Conservation (phyloP, 257 asterid species). For the Forsythia suspensa region DNA sequence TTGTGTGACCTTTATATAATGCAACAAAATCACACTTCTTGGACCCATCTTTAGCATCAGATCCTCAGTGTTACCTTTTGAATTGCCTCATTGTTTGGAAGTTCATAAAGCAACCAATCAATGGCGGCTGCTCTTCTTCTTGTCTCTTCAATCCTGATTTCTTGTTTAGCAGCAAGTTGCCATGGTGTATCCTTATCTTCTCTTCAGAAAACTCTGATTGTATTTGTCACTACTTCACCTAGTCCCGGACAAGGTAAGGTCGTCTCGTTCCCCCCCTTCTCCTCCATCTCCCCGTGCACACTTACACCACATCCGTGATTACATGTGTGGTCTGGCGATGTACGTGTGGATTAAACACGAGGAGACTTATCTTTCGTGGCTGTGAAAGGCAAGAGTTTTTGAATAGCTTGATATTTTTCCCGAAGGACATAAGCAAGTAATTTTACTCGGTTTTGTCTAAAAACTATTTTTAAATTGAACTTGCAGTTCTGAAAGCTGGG, state of each 20-base stretch:
- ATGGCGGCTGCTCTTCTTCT: conserved; percentile 15
- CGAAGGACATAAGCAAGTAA: too few relatives aligned
- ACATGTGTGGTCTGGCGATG: too few relatives aligned
- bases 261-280: background rate
- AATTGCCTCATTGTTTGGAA: background rate
- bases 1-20: conserved; percentile 15
- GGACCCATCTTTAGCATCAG: conserved; percentile 5
- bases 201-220: conserved; percentile 28
- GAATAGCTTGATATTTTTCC: too few relatives aligned
- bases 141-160: conserved; percentile 26
- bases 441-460: background rate
- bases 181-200: conserved; percentile 36
- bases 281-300: too few relatives aligned
- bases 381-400: too few relatives aligned
- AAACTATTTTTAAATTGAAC: background rate
- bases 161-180: conserved; percentile 25
- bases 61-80: background rate
- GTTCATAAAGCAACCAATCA: conserved; percentile 3
- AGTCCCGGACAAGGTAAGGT: conserved; percentile 33
- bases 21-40: background rate
- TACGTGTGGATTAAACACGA: too few relatives aligned
- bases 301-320: too few relatives aligned
- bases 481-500: conserved; percentile 53
- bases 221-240: conserved; percentile 28
- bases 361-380: too few relatives aligned